Evolutionary conservation across 2,329 filamentous ascomycete species (phyloP).

Genomic region (Botrytis deweyae): DNA sequence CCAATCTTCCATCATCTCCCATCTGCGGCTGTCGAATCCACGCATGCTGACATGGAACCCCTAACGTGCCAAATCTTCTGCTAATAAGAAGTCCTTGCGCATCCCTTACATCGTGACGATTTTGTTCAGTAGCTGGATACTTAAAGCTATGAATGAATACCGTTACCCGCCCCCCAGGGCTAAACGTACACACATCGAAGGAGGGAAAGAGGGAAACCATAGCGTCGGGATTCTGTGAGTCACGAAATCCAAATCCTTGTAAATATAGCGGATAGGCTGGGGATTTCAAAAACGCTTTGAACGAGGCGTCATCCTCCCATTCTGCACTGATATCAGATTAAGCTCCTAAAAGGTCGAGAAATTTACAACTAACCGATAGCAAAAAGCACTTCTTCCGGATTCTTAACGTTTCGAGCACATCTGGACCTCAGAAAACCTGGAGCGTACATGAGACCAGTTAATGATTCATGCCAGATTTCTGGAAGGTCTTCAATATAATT

Average conservation of each 20-base stretch:
- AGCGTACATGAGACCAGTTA: background rate
- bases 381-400: background rate
- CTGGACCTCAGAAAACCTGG: background rate
- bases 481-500: background rate
- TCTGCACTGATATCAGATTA: background rate
- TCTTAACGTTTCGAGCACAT: background rate
- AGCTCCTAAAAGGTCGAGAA: background rate
- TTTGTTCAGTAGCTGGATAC: background rate
- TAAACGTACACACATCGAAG: background rate
- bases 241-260: background rate
- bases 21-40: background rate
- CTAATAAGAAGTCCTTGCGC: background rate
- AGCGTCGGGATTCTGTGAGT: background rate
- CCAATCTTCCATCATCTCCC: background rate
- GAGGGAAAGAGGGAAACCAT: background rate
- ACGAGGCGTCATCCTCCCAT: background rate
- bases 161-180: background rate
- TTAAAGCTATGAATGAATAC: fast-evolving
- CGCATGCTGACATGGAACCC: background rate
- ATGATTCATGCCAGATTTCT: background rate
- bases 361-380: background rate
- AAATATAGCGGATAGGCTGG: background rate
- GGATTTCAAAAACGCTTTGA: background rate
- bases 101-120: fast-evolving
- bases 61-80: background rate